These are phyloP conservation scores for Aspergillus puulaauensis DNA, from an alignment of 2,329 filamentous ascomycete genomes.

Conservation along the genomic window DNA sequence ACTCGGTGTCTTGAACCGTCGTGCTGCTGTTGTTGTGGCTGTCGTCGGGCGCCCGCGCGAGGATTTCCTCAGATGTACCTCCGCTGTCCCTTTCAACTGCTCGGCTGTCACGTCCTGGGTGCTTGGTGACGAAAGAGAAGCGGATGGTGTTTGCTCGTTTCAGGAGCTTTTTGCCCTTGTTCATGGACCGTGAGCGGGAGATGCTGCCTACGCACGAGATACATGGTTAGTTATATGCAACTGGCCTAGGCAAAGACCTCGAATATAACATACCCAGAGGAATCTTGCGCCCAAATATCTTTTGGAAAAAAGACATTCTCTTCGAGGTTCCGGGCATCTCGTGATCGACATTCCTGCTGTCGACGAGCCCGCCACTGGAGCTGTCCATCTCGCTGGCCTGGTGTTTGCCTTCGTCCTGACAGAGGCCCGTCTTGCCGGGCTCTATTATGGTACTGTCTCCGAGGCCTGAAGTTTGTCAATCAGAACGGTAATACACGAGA, in stretches of 20 bases:
- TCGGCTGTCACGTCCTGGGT: constrained; percentile 16
- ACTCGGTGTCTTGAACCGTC: constrained; percentile 18
- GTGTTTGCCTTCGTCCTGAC: constrained; percentile 21
- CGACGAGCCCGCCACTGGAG: constrained; percentile 13
- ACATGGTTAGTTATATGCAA: too few relatives aligned
- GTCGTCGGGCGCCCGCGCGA: constrained; percentile 1
- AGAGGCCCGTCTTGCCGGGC: constrained; percentile 16
- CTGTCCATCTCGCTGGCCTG: constrained; percentile 7
- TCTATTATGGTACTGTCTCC: constrained; percentile 9
- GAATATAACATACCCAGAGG: constrained; percentile 20
- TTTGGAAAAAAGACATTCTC: constrained; percentile 25
- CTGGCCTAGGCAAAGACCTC: too few relatives aligned
- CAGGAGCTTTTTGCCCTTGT: constrained; percentile 25
- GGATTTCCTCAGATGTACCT: constrained; percentile 10
- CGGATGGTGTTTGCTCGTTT: constrained; percentile 30
- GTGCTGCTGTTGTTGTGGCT: constrained; percentile 8
- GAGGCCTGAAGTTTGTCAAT: constrained; percentile 7
- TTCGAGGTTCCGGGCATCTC: constrained; percentile 16
- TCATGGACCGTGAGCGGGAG: constrained; percentile 24
- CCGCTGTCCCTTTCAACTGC: constrained; percentile 15
- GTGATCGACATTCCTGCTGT: constrained; percentile 6
- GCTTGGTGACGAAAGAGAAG: constrained; percentile 28
- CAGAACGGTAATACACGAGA: not conserved
- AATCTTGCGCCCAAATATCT: constrained; percentile 26
- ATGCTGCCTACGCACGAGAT: not conserved